phyloP scores from a whole-genome alignment of 345 rosid species.

The Hypericum androsaemum region DNA sequence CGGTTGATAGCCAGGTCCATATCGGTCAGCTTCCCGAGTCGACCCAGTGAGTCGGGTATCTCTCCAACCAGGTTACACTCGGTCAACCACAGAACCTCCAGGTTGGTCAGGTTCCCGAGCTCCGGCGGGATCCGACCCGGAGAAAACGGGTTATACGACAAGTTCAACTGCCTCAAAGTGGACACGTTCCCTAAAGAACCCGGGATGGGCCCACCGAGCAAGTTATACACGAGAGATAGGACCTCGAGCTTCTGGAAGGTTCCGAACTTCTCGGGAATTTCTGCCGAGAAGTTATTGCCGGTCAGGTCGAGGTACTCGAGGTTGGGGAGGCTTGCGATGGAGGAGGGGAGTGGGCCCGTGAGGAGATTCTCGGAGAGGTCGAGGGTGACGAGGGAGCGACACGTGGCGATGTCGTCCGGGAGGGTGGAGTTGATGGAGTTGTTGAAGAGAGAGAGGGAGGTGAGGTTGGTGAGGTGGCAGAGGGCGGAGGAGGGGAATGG shows the following conservation, averaged over 20 bases:
- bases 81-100: constrained; percentile 52
- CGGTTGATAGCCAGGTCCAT: constrained; percentile 46
- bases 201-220: constrained; percentile 49
- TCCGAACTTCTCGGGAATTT: constrained; percentile 36
- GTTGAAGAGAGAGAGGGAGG: constrained; percentile 52
- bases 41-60: constrained; percentile 38
- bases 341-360: constrained; percentile 44
- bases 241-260: constrained; percentile 37
- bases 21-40: constrained; percentile 28
- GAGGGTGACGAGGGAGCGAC: constrained; percentile 37
- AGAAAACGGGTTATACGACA: constrained; percentile 56
- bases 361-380: constrained; percentile 35
- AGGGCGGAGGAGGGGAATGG: constrained; percentile 67
- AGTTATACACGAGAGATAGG: constrained; percentile 38
- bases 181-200: constrained; percentile 47
- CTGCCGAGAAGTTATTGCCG: constrained; percentile 55
- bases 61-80: constrained; percentile 40
- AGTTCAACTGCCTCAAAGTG: constrained; percentile 36
- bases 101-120: constrained; percentile 45
- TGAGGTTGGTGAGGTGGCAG: constrained; percentile 59
- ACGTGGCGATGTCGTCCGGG: no score
- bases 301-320: constrained; percentile 32
- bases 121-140: constrained; percentile 41
- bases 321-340: constrained; percentile 40
- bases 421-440: constrained; percentile 41